Evolutionary conservation across 306 rosid species (phyloP).

Genomic region (Herpetospermum pedunculosum): DNA sequence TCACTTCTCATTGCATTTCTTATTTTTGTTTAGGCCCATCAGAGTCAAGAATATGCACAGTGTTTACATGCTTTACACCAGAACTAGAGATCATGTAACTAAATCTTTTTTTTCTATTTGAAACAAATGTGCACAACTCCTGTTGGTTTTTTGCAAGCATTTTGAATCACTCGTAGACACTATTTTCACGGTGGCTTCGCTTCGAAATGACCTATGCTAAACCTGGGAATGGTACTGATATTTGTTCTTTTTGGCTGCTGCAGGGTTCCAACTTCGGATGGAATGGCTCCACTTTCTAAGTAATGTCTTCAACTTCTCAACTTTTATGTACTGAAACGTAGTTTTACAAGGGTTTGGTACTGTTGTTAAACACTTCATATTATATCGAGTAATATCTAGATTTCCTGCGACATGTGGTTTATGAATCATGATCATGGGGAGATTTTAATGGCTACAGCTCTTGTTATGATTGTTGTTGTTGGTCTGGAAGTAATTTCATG

Average conservation of each 20-base stretch:
- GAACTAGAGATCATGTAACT: slow-evolving; percentile 82
- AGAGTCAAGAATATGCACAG: slow-evolving; percentile 75
- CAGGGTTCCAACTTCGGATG: slow-evolving; percentile 93
- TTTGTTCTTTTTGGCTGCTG: slow-evolving; percentile 14
- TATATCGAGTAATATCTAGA: not conserved
- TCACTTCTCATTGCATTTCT: slow-evolving; percentile 54
- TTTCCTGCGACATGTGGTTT: not conserved
- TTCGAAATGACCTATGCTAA: not conserved
- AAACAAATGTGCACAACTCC: slow-evolving; percentile 19
- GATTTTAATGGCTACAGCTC: not conserved
- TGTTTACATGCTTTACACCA: slow-evolving; percentile 91
- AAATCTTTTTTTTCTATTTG: slow-evolving; percentile 28
- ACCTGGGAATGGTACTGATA: slow-evolving; percentile 15
- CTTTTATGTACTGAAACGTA: not conserved
- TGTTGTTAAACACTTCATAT: not conserved
- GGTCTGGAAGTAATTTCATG: not conserved
- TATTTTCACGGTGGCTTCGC: not conserved
- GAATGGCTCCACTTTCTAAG: slow-evolving; percentile 78
- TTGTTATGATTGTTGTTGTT: not conserved
- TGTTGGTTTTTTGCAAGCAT: slow-evolving; percentile 9
- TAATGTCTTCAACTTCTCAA: not conserved
- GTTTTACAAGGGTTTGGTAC: not conserved
- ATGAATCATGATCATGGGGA: not conserved
- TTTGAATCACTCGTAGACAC: not conserved
- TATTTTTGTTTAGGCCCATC: slow-evolving; percentile 65